Evolutionary conservation across 257 asterid genomes (phyloP).

Genomic region (Nicotiana obtusifolia): DNA sequence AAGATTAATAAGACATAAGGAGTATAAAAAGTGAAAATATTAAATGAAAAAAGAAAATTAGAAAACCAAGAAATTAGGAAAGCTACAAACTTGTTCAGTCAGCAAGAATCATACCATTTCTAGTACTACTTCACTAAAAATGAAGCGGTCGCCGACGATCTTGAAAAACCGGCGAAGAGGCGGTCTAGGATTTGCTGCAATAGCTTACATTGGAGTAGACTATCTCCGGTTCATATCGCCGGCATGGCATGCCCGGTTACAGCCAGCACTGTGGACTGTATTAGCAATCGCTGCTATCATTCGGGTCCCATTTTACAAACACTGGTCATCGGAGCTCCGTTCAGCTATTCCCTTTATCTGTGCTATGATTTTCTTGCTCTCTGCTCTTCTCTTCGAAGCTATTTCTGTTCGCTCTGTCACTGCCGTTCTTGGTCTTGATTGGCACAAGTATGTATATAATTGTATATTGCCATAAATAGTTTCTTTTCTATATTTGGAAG

Average conservation of each 20-base stretch:
- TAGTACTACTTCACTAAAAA: not conserved
- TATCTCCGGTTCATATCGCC: conserved; percentile 88
- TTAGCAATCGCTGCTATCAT: conserved; percentile 59
- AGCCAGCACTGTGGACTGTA: conserved; percentile 70
- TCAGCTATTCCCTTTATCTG: conserved; percentile 77
- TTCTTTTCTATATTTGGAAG: not conserved
- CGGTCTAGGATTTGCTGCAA: conserved; percentile 82
- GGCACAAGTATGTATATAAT: conserved; percentile 69
- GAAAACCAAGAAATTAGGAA: not conserved
- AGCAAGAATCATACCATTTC: not conserved
- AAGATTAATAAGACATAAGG: too few species aligned
- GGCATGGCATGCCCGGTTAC: conserved; percentile 76
- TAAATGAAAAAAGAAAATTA: not conserved
- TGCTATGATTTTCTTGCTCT: conserved; percentile 63
- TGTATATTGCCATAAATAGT: not conserved
- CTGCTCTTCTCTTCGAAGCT: conserved; percentile 75
- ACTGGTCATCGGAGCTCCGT: conserved; percentile 84
- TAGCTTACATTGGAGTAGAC: conserved; percentile 68
- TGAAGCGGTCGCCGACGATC: conserved; percentile 26
- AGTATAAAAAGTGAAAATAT: not conserved
- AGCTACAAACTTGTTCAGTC: not conserved
- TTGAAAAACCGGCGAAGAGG: conserved; percentile 20
- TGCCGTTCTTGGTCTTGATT: conserved; percentile 90
- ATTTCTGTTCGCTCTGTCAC: conserved; percentile 94
- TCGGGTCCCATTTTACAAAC: conserved; percentile 71